Percentiles rank a stretch among this genome's conserved stretches.
Conservation (phyloP, 1,284 basidiomycete genomes). For the Irpex lacteus region DNA sequence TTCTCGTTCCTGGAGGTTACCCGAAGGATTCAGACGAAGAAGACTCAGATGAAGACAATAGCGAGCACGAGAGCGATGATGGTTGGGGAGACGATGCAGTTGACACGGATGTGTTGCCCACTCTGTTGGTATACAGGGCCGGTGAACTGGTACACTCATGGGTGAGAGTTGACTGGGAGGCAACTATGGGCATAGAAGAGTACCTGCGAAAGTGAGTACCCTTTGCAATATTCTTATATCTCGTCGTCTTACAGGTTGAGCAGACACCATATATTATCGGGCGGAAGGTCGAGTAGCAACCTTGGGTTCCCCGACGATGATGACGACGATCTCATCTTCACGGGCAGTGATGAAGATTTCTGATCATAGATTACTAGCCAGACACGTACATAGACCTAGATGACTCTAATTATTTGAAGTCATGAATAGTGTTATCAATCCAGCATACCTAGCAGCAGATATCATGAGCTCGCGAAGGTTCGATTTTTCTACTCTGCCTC, state of each 20-base stretch:
- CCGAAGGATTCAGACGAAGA: constrained; percentile 36
- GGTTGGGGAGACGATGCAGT: constrained; percentile 55
- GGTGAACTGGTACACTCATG: constrained; percentile 80
- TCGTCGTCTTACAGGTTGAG: background rate
- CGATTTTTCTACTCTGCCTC: too few species aligned
- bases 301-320: constrained; percentile 44
- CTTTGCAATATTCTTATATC: background rate
- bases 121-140: constrained; percentile 76
- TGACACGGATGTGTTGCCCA: constrained; percentile 81
- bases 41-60: constrained; percentile 35
- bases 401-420: too few species aligned
- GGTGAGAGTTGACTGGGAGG: constrained; percentile 86
- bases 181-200: constrained; percentile 62
- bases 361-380: background rate
- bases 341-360: constrained; percentile 27
- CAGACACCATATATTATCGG: constrained; percentile 47
- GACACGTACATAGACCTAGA: too few species aligned
- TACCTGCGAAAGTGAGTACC: constrained; percentile 53
- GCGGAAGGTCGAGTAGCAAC: constrained; percentile 29
- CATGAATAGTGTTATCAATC: too few species aligned
- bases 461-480: too few species aligned
- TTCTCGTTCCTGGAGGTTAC: constrained; percentile 18
- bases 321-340: constrained; percentile 33
- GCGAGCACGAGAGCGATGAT: constrained; percentile 32
- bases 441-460: too few species aligned